phyloP scores from a whole-genome alignment of 192 early-diverging fungal genomes.

The Umbelopsis isabellina region DNA sequence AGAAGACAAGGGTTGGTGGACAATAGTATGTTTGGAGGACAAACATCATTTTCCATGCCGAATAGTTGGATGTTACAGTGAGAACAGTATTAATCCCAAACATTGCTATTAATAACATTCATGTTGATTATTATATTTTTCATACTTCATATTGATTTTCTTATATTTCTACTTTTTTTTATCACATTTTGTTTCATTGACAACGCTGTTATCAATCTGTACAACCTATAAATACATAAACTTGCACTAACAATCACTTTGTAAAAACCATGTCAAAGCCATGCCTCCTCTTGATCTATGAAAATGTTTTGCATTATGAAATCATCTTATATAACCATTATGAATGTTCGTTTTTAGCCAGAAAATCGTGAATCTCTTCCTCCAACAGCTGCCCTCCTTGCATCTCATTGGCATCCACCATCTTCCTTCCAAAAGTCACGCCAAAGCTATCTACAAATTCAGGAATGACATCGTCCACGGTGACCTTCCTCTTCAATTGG shows the following conservation, averaged over 20 bases:
- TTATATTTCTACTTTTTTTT: background rate
- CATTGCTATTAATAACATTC: too few relatives aligned
- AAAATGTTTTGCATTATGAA: too few relatives aligned
- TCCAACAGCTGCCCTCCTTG: background rate
- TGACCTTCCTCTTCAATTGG: constrained; percentile 43
- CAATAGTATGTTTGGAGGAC: background rate
- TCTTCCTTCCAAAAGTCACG: constrained; percentile 2
- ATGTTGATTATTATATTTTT: background rate
- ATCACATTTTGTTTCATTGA: background rate
- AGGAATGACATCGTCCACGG: constrained; percentile 59
- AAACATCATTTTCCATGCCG: constrained; percentile 14
- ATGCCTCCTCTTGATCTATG: background rate
- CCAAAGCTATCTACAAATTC: constrained; percentile 40
- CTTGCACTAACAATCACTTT: background rate
- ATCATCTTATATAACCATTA: background rate
- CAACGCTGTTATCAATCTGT: background rate
- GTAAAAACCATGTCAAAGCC: background rate
- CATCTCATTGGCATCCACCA: background rate
- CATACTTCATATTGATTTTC: background rate
- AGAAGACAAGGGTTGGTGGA: background rate
- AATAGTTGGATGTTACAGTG: background rate
- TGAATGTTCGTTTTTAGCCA: background rate
- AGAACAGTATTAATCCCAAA: background rate
- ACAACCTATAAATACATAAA: background rate
- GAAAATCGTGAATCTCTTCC: background rate